Conservation (phyloP, 495 filamentous ascomycete species). For the Neurospora sp. region DNA sequence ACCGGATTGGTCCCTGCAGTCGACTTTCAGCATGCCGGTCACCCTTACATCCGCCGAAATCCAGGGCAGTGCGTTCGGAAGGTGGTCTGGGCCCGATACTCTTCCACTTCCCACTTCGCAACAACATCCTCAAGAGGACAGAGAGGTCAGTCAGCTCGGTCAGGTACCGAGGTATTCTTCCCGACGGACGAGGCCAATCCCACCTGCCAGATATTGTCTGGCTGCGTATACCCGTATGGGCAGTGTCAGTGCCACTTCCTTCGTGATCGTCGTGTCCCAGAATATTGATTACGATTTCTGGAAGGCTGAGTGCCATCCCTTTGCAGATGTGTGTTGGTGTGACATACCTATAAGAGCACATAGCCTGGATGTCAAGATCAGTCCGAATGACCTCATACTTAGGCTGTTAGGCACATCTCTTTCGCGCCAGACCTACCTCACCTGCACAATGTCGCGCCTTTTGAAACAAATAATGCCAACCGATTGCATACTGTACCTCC, state of each 20-base stretch:
- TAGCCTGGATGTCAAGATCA: background rate
- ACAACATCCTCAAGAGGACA: background rate
- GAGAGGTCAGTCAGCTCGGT: background rate
- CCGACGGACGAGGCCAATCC: background rate
- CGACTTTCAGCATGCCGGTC: background rate
- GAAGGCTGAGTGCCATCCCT: background rate
- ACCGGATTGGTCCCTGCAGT: background rate
- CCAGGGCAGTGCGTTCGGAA: background rate
- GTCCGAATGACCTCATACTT: background rate
- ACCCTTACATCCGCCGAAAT: background rate
- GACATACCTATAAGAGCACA: background rate
- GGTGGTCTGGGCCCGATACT: background rate
- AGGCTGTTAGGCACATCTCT: background rate
- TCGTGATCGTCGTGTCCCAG: background rate
- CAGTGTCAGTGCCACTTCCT: background rate
- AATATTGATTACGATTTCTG: background rate
- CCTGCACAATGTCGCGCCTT: background rate
- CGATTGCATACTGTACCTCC: background rate
- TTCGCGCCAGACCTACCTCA: background rate
- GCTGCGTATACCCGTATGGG: background rate
- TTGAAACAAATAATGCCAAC: background rate
- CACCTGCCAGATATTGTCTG: background rate
- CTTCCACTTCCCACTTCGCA: background rate
- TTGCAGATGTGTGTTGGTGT: background rate
- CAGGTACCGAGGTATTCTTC: background rate